phyloP scores from a whole-genome alignment of 2,329 filamentous ascomycete genomes.

The Colletotrichum sp. region DNA sequence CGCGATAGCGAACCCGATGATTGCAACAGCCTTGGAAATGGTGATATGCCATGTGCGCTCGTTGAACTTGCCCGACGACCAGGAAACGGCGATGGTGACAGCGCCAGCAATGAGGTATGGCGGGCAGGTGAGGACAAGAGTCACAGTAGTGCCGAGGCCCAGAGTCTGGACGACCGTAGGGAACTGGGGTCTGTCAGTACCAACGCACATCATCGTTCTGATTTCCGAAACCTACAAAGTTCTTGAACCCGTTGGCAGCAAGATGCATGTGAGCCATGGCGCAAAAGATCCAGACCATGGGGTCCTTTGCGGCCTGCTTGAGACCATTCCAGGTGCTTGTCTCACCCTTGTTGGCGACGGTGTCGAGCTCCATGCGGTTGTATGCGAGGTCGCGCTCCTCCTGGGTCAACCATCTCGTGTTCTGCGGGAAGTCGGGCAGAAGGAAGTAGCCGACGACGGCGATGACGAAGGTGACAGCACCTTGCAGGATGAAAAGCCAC shows the following conservation, averaged over 20 bases:
- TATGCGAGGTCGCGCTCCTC: conserved; percentile 24
- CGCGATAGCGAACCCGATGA: conserved; percentile 40
- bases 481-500: conserved; percentile 48
- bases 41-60: conserved; percentile 50
- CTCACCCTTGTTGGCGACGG: conserved; percentile 26
- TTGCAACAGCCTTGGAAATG: conserved; percentile 39
- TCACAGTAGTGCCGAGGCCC: conserved; percentile 50
- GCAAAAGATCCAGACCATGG: conserved; percentile 49
- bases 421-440: conserved; percentile 25
- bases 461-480: conserved; percentile 36
- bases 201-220: not conserved
- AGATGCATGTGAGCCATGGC: conserved; percentile 57
- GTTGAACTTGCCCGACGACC: conserved; percentile 42
- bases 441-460: conserved; percentile 22
- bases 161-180: conserved; percentile 51
- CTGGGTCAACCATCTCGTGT: conserved; percentile 25
- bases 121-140: conserved; percentile 50
- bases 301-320: conserved; percentile 42
- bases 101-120: conserved; percentile 34
- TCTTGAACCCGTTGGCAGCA: conserved; percentile 50
- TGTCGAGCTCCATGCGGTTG: conserved; percentile 29
- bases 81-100: conserved; percentile 27
- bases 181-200: conserved; percentile 22
- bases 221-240: conserved; percentile 28
- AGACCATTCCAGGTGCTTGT: conserved; percentile 27